These are phyloP conservation scores for Delitschia confertaspora DNA, from an alignment of 495 filamentous ascomycete genomes.

Conservation along the genomic window DNA sequence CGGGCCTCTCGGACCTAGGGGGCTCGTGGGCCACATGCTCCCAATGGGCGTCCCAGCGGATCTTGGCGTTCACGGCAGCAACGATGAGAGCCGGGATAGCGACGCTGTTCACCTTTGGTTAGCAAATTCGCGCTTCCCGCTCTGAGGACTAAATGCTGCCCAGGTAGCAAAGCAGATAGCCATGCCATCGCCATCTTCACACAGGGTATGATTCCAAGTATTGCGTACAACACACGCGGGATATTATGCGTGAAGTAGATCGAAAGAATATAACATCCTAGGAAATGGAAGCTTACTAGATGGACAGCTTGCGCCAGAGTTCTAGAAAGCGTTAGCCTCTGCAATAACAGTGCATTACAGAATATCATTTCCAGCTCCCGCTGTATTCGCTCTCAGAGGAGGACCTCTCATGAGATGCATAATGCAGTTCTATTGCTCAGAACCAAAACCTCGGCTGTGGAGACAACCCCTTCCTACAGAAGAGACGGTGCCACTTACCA, in stretches of 20 bases:
- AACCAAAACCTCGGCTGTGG: not conserved
- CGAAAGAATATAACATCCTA: too few species aligned
- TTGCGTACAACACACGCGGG: not conserved
- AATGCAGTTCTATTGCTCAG: too few species aligned
- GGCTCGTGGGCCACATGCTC: constrained; percentile 77
- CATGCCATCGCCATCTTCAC: not conserved
- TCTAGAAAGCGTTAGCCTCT: constrained; percentile 45
- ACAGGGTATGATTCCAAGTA: not conserved
- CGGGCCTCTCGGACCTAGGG: constrained; percentile 71
- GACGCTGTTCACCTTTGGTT: constrained; percentile 42
- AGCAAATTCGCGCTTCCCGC: too few species aligned
- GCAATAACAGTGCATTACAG: constrained; percentile 9
- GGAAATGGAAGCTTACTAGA: constrained; percentile 65
- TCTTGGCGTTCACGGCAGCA: constrained; percentile 66
- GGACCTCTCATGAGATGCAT: not conserved
- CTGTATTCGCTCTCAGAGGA: not conserved
- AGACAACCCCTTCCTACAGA: not conserved
- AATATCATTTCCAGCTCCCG: not conserved
- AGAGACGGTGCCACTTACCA: constrained; percentile 45
- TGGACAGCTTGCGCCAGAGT: constrained; percentile 83
- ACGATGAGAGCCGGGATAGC: constrained; percentile 59
- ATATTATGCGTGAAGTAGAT: constrained; percentile 1
- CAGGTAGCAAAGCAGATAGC: not conserved
- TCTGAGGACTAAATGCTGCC: too few species aligned
- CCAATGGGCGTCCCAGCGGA: constrained; percentile 87